Conservation (phyloP, 1,139 yeast species). For the Sporopachydermia cereana region DNA sequence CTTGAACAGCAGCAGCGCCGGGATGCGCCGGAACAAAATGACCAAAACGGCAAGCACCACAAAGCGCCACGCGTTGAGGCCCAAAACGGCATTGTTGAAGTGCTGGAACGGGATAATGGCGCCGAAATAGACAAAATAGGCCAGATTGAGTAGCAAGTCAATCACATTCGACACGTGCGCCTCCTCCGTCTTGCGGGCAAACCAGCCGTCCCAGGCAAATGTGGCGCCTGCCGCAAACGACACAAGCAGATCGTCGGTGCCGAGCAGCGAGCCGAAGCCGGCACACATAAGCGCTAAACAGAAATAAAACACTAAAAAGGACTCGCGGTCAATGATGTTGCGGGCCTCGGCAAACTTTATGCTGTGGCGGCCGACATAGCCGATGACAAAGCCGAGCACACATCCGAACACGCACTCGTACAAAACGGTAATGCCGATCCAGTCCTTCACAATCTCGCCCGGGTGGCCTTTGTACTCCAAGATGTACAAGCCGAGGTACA, state of each 20-base stretch:
- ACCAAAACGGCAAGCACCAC: conserved; percentile 73
- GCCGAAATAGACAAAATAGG: conserved; percentile 89
- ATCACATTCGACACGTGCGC: conserved; percentile 89
- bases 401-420: conserved; percentile 88
- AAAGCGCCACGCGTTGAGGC: conserved; percentile 76
- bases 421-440: conserved; percentile 69
- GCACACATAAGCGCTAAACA: conserved; percentile 82
- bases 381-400: conserved; percentile 62
- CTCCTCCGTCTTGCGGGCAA: conserved; percentile 77
- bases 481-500: conserved; percentile 59
- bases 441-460: conserved; percentile 65
- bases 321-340: conserved; percentile 80
- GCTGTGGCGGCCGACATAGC: conserved; percentile 62
- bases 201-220: conserved; percentile 95
- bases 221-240: conserved; percentile 96
- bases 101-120: conserved; percentile 89
- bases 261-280: conserved; percentile 86
- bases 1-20: conserved; percentile 70
- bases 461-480: conserved; percentile 57
- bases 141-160: conserved; percentile 70
- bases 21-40: conserved; percentile 74
- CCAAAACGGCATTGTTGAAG: conserved; percentile 55
- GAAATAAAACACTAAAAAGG: conserved; percentile 82
- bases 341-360: conserved; percentile 69
- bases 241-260: conserved; percentile 84